phyloP scores from a whole-genome alignment of 2,329 filamentous ascomycete genomes.

The Stagonosporopsis cucurbitacearum region DNA sequence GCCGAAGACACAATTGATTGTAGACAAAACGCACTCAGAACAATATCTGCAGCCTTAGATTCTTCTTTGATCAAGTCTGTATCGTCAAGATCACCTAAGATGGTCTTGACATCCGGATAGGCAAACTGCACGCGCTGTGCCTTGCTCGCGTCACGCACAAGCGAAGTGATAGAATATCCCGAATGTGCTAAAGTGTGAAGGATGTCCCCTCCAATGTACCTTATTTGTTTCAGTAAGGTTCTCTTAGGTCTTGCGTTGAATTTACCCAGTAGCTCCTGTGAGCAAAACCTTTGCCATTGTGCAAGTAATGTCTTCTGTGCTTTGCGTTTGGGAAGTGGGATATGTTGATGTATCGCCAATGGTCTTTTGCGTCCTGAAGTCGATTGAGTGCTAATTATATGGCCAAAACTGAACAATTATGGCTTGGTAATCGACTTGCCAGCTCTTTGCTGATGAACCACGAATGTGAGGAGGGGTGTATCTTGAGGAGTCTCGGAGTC shows the following conservation, averaged over 20 bases:
- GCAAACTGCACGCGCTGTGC: constrained; percentile 13
- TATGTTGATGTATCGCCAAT: neutral
- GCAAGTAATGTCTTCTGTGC: neutral
- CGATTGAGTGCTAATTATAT: neutral
- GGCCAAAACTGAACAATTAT: neutral
- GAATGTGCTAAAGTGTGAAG: constrained; percentile 13
- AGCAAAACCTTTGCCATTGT: constrained; percentile 14
- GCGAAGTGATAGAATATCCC: constrained; percentile 7
- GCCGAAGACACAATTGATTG: neutral
- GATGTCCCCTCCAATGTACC: constrained; percentile 20
- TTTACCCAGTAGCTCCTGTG: constrained; percentile 21
- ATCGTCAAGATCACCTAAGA: constrained; percentile 18
- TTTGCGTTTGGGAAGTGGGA: neutral
- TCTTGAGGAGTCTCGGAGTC: constrained; percentile 4
- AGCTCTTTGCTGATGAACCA: constrained; percentile 9
- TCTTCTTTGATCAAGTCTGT: constrained; percentile 7
- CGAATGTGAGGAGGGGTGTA: neutral
- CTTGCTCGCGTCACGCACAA: constrained; percentile 14
- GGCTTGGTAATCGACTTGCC: constrained; percentile 2
- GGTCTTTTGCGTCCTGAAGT: neutral
- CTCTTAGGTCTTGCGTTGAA: neutral
- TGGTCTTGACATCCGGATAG: constrained; percentile 10
- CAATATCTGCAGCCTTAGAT: constrained; percentile 17
- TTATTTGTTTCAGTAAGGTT: neutral
- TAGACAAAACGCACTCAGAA: constrained; percentile 6